Evolutionary conservation across 2,329 filamentous ascomycete species (phyloP).

Genomic region (Aciculosporium take): DNA sequence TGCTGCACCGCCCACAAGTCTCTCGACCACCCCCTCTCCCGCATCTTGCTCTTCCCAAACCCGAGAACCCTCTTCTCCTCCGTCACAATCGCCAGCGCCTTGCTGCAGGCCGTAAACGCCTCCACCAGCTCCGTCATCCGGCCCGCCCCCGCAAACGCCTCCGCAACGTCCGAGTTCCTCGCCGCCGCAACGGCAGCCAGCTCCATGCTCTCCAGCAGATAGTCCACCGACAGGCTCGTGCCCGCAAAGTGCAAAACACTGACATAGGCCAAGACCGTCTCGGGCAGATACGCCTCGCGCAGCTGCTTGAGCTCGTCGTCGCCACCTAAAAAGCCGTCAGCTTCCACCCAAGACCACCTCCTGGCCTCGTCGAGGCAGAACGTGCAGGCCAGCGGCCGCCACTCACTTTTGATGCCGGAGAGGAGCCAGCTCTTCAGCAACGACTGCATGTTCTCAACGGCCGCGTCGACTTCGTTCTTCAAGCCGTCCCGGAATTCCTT

Average conservation of each 20-base stretch:
- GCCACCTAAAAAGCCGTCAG: conserved; percentile 22
- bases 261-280: conserved; percentile 73
- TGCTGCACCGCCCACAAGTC: conserved; percentile 46
- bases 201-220: conserved; percentile 75
- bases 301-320: conserved; percentile 49
- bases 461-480: conserved; percentile 36
- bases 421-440: conserved; percentile 53
- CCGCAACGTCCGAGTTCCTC: conserved; percentile 50
- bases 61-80: conserved; percentile 38
- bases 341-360: too few species aligned
- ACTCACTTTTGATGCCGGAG: conserved; percentile 39
- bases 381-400: too few species aligned
- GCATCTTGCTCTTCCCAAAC: conserved; percentile 42
- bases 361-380: too few species aligned
- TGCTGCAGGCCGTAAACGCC: conserved; percentile 62
- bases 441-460: conserved; percentile 43
- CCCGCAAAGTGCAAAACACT: conserved; percentile 68
- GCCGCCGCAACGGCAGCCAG: conserved; percentile 63
- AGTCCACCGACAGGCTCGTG: conserved; percentile 57
- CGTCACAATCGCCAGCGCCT: conserved; percentile 47
- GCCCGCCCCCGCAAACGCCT: conserved; percentile 46
- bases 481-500: conserved; percentile 41
- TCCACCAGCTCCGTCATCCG: conserved; percentile 65
- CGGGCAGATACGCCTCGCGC: conserved; percentile 68
- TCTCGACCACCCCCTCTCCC: conserved; percentile 47